These are phyloP conservation scores for Venturia oleaginea DNA, from an alignment of 2,329 filamentous ascomycete genomes.

Conservation along the genomic window DNA sequence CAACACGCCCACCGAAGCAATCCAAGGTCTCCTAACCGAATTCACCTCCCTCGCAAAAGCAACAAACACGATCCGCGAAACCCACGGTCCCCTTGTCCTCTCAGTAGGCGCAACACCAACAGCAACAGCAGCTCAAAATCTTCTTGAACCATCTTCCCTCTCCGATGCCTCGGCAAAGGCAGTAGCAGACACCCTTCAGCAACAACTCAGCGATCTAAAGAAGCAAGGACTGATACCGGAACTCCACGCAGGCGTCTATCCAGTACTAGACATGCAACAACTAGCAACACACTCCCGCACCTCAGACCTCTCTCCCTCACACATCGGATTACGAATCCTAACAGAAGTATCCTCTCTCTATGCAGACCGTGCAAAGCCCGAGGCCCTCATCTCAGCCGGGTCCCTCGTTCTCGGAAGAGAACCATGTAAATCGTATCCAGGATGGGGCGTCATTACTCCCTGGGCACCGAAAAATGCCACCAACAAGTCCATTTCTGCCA, in stretches of 20 bases:
- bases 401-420: slow-evolving; percentile 63
- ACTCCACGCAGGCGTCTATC: slow-evolving; percentile 69
- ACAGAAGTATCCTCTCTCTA: slow-evolving; percentile 65
- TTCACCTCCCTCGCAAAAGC: slow-evolving; percentile 37
- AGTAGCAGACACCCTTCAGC: not conserved
- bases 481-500: slow-evolving; percentile 9
- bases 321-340: slow-evolving; percentile 60
- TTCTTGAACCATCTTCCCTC: slow-evolving; percentile 1
- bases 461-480: slow-evolving; percentile 20
- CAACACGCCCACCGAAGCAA: slow-evolving; percentile 47
- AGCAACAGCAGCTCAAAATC: slow-evolving; percentile 8
- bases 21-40: slow-evolving; percentile 51
- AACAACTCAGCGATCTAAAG: not conserved
- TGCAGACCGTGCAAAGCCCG: slow-evolving; percentile 47
- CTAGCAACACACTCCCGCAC: slow-evolving; percentile 57
- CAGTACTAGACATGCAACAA: slow-evolving; percentile 69
- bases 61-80: slow-evolving; percentile 21
- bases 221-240: slow-evolving; percentile 39
- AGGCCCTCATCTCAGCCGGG: slow-evolving; percentile 62
- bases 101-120: slow-evolving; percentile 73
- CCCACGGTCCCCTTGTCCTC: slow-evolving; percentile 37
- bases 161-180: not conserved
- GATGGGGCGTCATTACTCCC: slow-evolving; percentile 50
- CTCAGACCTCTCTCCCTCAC: slow-evolving; percentile 32
- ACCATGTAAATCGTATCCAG: slow-evolving; percentile 59